Evolutionary conservation across 306 rosid genomes (phyloP).

Genomic region (Fagus sylvatica): DNA sequence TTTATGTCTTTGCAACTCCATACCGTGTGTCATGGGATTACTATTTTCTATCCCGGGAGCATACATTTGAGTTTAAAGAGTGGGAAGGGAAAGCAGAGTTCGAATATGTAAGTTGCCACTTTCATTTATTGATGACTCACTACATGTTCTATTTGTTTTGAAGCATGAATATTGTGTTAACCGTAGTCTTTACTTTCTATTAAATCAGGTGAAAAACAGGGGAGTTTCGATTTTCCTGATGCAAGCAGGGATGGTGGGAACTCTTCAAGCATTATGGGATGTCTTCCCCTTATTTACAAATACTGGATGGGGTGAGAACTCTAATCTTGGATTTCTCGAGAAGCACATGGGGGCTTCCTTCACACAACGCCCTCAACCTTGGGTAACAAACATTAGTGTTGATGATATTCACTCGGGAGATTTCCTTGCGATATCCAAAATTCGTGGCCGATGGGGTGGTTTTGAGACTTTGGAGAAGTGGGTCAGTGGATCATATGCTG

Average conservation of each 20-base stretch:
- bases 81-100: constrained; percentile 88
- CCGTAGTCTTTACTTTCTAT: constrained; percentile 26
- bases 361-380: constrained; percentile 70
- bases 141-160: background rate
- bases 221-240: constrained; percentile 92
- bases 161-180: constrained; percentile 15
- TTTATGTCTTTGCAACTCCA: constrained; percentile 94
- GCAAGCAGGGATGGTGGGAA: constrained; percentile 93
- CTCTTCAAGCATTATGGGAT: constrained; percentile 82
- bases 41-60: constrained; percentile 85
- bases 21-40: constrained; percentile 95
- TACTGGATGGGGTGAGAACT: constrained; percentile 89
- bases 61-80: constrained; percentile 73
- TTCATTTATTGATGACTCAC: constrained; percentile 10
- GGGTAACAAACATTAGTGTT: constrained; percentile 67
- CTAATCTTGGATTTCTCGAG: constrained; percentile 71
- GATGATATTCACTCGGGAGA: constrained; percentile 95
- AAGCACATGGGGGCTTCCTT: constrained; percentile 91
- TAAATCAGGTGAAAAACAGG: constrained; percentile 65
- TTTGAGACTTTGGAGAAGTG: constrained; percentile 94
- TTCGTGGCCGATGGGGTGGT: constrained; percentile 98
- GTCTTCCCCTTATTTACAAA: constrained; percentile 83
- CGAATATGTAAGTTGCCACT: constrained; percentile 75
- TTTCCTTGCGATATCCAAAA: constrained; percentile 92
- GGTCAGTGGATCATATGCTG: constrained; percentile 96